phyloP scores from a whole-genome alignment of 2,329 filamentous ascomycete species.

The Helicocarpus griseus region DNA sequence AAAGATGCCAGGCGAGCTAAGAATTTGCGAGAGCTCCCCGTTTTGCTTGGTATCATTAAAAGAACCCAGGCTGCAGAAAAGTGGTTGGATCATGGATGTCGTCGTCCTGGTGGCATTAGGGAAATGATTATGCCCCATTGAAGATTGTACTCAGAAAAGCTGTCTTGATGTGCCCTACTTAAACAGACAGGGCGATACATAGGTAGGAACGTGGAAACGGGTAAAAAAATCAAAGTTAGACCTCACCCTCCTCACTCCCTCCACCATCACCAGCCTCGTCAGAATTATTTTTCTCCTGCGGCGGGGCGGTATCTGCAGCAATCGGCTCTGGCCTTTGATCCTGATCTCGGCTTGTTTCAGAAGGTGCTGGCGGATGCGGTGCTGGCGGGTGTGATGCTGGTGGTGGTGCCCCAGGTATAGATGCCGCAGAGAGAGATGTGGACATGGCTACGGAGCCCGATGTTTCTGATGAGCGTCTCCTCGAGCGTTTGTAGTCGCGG shows the following conservation, averaged over 20 bases:
- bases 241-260: conserved; percentile 36
- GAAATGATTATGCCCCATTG: no score
- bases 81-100: no score
- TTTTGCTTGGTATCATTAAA: no score
- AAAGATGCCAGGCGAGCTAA: no score
- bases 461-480: conserved; percentile 4
- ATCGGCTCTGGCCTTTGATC: neutral
- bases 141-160: no score
- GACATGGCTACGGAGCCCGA: conserved; percentile 3
- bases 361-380: neutral
- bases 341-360: neutral
- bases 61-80: no score
- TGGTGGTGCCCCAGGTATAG: neutral
- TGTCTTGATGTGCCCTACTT: no score
- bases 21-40: no score
- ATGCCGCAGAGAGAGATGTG: neutral
- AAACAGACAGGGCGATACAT: no score
- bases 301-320: neutral
- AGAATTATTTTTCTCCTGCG: conserved; percentile 2
- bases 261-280: conserved; percentile 22
- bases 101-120: no score
- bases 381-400: neutral
- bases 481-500: conserved; percentile 4
- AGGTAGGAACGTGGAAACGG: no score
- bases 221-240: no score